Base-by-base conservation (phyloP, 2,329 filamentous ascomycete genomes). In the Aspergillus candidus region DNA sequence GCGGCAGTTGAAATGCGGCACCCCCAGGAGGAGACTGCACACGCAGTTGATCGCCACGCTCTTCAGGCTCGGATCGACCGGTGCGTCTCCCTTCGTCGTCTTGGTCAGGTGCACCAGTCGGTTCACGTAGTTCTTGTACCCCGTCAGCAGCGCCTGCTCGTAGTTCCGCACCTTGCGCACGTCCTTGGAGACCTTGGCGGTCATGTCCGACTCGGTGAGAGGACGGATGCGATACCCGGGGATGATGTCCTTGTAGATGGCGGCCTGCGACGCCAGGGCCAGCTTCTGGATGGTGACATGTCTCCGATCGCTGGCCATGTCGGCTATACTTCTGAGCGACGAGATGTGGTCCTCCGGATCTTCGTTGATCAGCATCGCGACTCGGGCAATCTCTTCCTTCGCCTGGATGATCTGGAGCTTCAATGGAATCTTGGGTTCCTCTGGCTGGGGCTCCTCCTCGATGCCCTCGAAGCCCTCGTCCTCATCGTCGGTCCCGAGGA, bases 1-100 rank as follows among this genome's bases (percentile, higher is more conserved):
- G 33, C 93, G 84, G 67, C 94, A 96, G 73, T 98, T 98, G 79
- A 98, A 98, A 71, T 98, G 94, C 3, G 93, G 88, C 1, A 96
- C 89, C 2, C 84, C 76, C 14, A 79, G 80, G 33, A 97, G 69
- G 12, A 98, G 76, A 27, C 79, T 85, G 67, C 89, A 95, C 2
- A 86, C 84, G 62, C 93, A 98, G 35, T 82, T 84, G 45, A 95
- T 83, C 3, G 93, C 91, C 18, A 95, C 77, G 41, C 76, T 84
- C 6, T 82, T 79, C 17, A 96, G 50, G 14, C 71, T 65, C 30
- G 61, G 49, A 40, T 72, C 66, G 3, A 53, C 53, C 11, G 53
- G 50, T 4, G 50, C 51, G 22, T 53, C 67, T 49, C 61, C 55
- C 42, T 76, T 75, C 37, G 64, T 69, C 6, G 74, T 61, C 68